A percentile compares a stretch with the other conserved stretches of the same genome.
Conservation (phyloP, 2,329 filamentous ascomycete species). For the Venturia nashicola region DNA sequence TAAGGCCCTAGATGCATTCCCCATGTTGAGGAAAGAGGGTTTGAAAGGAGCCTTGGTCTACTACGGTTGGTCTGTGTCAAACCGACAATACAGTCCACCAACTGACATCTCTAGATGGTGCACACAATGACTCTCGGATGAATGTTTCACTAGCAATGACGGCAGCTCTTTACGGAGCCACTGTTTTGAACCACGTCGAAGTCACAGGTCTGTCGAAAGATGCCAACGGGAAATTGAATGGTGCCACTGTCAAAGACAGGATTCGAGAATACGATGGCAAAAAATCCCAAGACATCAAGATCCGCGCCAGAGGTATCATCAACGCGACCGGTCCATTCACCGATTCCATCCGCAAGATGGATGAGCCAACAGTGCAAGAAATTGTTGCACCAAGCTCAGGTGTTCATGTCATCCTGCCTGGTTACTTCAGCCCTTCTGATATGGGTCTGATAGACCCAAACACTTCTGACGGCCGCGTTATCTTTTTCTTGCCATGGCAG, state of each 20-base stretch:
- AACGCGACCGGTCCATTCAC: constrained; percentile 85
- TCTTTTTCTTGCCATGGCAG: constrained; percentile 91
- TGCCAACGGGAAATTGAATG: constrained; percentile 57
- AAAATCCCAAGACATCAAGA: constrained; percentile 49
- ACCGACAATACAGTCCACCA: not conserved
- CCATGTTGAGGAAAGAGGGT: constrained; percentile 72
- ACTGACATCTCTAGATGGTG: constrained; percentile 48
- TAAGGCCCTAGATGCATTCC: constrained; percentile 77
- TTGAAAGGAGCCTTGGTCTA: constrained; percentile 76
- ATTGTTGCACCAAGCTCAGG: constrained; percentile 80
- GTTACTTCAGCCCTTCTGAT: constrained; percentile 72
- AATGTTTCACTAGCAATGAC: constrained; percentile 83
- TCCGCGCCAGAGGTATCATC: constrained; percentile 70
- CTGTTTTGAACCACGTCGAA: constrained; percentile 72
- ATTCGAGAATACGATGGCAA: constrained; percentile 54
- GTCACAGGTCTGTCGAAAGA: constrained; percentile 69
- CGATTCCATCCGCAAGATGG: constrained; percentile 75
- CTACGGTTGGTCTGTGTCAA: constrained; percentile 44
- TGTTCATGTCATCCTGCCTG: constrained; percentile 75
- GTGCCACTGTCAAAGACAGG: constrained; percentile 60
- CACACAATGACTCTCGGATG: constrained; percentile 87
- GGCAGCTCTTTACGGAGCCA: constrained; percentile 74
- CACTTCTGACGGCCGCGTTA: constrained; percentile 78
- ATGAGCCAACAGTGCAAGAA: constrained; percentile 57
- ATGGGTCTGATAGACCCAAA: constrained; percentile 83